Conservation (phyloP, 2,329 filamentous ascomycete species). For the Lasiodiplodia sp. region DNA sequence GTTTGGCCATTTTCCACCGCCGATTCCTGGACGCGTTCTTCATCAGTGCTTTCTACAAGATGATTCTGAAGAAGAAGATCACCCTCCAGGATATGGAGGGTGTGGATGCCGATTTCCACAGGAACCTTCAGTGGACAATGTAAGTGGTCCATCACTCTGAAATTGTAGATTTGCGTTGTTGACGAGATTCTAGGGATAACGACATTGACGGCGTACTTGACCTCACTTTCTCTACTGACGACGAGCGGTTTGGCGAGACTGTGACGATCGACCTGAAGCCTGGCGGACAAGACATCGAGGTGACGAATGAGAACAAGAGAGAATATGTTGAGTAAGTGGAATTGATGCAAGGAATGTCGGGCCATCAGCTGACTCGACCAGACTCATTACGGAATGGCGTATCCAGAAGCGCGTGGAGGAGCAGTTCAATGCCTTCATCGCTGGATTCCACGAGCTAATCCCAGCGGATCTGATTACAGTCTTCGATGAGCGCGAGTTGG, state of each 20-base stretch:
- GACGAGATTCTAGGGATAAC: slow-evolving; percentile 69
- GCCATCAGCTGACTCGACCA: slow-evolving; percentile 40
- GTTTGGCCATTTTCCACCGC: slow-evolving; percentile 95
- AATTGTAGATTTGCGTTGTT: not conserved
- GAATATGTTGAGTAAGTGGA: slow-evolving; percentile 87
- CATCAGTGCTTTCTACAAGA: slow-evolving; percentile 99
- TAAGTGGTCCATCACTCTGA: slow-evolving; percentile 45
- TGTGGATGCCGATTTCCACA: slow-evolving; percentile 96
- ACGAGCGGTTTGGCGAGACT: slow-evolving; percentile 94
- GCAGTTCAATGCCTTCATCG: slow-evolving; percentile 97
- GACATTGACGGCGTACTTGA: slow-evolving; percentile 95
- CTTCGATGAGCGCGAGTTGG: slow-evolving; percentile 96
- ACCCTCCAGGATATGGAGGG: slow-evolving; percentile 96
- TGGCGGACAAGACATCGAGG: slow-evolving; percentile 87
- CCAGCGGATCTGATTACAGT: slow-evolving; percentile 96
- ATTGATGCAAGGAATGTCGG: not conserved
- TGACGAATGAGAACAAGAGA: slow-evolving; percentile 98
- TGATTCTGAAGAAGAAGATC: slow-evolving; percentile 95
- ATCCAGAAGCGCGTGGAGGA: slow-evolving; percentile 98
- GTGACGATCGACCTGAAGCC: slow-evolving; percentile 94
- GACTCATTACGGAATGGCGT: slow-evolving; percentile 97
- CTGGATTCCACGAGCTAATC: slow-evolving; percentile 97
- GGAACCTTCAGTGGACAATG: slow-evolving; percentile 95
- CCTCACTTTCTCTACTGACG: slow-evolving; percentile 95
- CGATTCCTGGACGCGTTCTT: slow-evolving; percentile 99